These are phyloP conservation scores for Taxillus chinensis DNA, from an alignment of 164 flowering plant genomes.

Conservation along the genomic window DNA sequence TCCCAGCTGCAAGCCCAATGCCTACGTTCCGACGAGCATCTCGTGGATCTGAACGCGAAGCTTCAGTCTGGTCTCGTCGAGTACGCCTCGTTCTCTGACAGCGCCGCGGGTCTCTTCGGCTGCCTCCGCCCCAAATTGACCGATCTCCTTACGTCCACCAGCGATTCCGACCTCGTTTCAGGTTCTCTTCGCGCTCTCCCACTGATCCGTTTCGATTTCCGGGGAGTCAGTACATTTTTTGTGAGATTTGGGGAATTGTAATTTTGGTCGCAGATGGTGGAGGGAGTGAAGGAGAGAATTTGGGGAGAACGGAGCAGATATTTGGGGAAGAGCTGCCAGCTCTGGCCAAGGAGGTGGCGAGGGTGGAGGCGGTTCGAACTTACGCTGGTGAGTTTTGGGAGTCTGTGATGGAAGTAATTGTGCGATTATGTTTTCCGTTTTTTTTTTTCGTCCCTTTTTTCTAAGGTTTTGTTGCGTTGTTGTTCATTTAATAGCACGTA, in stretches of 20 bases:
- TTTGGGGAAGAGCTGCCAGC: conserved; percentile 73
- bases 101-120: conserved; percentile 15
- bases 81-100: conserved; percentile 42
- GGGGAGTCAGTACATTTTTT: background rate
- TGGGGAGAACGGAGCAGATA: conserved; percentile 24
- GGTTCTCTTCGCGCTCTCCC: conserved; percentile 15
- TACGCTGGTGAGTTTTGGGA: conserved; percentile 59
- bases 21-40: conserved; percentile 22
- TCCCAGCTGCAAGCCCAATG: conserved; percentile 39
- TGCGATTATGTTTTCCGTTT: too few species aligned
- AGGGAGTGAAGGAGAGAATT: conserved; percentile 14
- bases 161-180: conserved; percentile 12
- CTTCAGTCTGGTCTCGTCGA: conserved; percentile 26
- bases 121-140: conserved; percentile 26
- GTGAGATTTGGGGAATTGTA: conserved; percentile 1
- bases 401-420: too few species aligned
- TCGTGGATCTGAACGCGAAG: conserved; percentile 28
- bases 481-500: too few species aligned
- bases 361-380: conserved; percentile 73
- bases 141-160: conserved; percentile 35
- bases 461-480: too few species aligned
- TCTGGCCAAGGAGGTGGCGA: conserved; percentile 87
- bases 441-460: too few species aligned
- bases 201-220: background rate
- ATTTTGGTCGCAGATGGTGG: conserved; percentile 26